Percentiles rank a stretch among this genome's conserved stretches.
Evolutionary conservation across 2,329 filamentous ascomycete genomes (phyloP).

Genomic region (Arthrobotrys iridis): DNA sequence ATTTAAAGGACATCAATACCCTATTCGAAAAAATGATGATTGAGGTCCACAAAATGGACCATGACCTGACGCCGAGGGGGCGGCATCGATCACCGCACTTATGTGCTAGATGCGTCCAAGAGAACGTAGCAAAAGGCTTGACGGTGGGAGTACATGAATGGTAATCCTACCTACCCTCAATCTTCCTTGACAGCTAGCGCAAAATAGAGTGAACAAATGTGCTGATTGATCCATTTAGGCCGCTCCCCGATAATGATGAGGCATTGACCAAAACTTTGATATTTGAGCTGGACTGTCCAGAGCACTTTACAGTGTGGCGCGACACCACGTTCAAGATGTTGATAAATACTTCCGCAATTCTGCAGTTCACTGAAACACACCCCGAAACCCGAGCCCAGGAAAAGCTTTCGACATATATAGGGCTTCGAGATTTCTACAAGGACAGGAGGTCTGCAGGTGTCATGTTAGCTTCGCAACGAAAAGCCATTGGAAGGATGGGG

Average conservation of each 20-base stretch:
- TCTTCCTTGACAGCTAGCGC: constrained; percentile 57
- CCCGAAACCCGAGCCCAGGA: constrained; percentile 22
- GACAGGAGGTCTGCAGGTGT: constrained; percentile 55
- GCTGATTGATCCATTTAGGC: no score
- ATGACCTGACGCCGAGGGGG: constrained; percentile 18
- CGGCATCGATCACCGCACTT: not conserved
- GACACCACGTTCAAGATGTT: constrained; percentile 55
- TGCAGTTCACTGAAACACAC: constrained; percentile 47
- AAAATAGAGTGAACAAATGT: not conserved
- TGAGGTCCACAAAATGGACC: constrained; percentile 8
- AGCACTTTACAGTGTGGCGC: constrained; percentile 54
- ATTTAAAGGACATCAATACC: constrained; percentile 9
- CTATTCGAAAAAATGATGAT: not conserved
- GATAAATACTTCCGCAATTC: constrained; percentile 54
- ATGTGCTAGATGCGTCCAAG: constrained; percentile 60
- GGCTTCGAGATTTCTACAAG: constrained; percentile 27
- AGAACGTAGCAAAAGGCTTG: constrained; percentile 61
- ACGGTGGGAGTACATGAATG: constrained; percentile 68
- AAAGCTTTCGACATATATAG: constrained; percentile 24
- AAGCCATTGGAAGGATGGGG: constrained; percentile 62
- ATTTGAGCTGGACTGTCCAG: constrained; percentile 55
- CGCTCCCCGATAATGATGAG: constrained; percentile 16
- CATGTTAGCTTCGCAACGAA: constrained; percentile 60
- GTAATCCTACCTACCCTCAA: constrained; percentile 62
- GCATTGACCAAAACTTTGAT: constrained; percentile 23